Base-by-base conservation (phyloP, 164 flowering plant genomes). In the Dillenia suffruticosa region DNA sequence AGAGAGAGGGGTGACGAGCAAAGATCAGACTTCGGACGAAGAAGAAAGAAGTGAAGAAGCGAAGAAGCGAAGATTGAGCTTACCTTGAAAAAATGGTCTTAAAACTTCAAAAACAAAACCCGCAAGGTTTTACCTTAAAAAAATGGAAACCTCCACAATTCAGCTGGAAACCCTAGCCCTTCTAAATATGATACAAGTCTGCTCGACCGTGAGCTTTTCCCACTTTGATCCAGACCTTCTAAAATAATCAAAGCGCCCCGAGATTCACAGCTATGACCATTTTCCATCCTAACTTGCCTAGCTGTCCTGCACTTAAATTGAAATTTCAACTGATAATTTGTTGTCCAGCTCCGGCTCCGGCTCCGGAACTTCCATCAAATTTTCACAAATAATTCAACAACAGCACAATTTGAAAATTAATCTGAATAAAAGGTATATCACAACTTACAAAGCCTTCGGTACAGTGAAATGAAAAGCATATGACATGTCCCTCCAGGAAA, bases 161-260 rank as follows among this genome's bases (percentile, higher is more conserved):
- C 89, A 56, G 78, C 81, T 44, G 85, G 49, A 63, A 78, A 74
- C 13, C 90, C 92, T 26, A 65, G 52, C 44, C 65, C 80, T 66
- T 77, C 77, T 59, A 89, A 75, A 74, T 64, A 70, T 0, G 81
- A 66, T 19, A 72, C 60, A 15, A 89, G 64, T 65, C 79, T 81
- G 45, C 68, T 58, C 10, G 77, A 81, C 57, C 87, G 96, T 32
- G 87, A 82, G 10, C 82, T 79, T 70, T 89, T 89, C 58, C 96
- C 96, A 72, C 90, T 69, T 8, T 90, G 86, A 68, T 89, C 96
- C 69, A 89, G 68, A n/a, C 96, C 92, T 81, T 89, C 92, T 46
- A 89, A 68, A 75, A 89, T 88, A 71, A 86, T 72, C 61, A 89
- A 74, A 9, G 96, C 89, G 58, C 96, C 96, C 62, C 96, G 77